Conservation (phyloP, 306 rosid species). For the Lathyrus aphaca region DNA sequence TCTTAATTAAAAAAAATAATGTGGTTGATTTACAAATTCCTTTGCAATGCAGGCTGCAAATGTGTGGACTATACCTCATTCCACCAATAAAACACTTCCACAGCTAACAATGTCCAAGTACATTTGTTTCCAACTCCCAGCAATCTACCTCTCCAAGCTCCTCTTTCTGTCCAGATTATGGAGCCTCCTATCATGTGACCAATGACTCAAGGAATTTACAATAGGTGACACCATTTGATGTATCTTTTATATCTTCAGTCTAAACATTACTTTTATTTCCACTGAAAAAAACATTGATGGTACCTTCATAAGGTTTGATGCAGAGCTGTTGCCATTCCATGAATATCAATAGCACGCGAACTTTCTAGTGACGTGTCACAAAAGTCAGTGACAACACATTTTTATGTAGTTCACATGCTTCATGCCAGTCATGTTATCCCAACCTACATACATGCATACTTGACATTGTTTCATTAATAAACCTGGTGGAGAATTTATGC, state of each 20-base stretch:
- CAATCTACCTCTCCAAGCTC: no score
- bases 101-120: no score
- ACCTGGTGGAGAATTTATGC: slow-evolving; percentile 18
- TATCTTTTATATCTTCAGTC: slow-evolving; percentile 1
- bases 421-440: slow-evolving; percentile 9
- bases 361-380: slow-evolving; percentile 13
- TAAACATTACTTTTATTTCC: slow-evolving; percentile 10
- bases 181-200: no score
- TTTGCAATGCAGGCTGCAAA: no score
- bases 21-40: background rate
- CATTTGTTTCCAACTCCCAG: no score
- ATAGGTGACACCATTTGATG: background rate
- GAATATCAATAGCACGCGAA: background rate
- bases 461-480: slow-evolving; percentile 18
- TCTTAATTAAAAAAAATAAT: no score
- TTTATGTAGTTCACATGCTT: background rate
- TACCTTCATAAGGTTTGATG: slow-evolving; percentile 26
- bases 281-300: background rate
- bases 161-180: no score
- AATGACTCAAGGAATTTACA: no score
- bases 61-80: no score
- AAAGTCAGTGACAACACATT: slow-evolving; percentile 8
- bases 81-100: no score
- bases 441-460: background rate
- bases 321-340: background rate